phyloP scores from a whole-genome alignment of 306 rosid genomes.

The Cicer arietinum region DNA sequence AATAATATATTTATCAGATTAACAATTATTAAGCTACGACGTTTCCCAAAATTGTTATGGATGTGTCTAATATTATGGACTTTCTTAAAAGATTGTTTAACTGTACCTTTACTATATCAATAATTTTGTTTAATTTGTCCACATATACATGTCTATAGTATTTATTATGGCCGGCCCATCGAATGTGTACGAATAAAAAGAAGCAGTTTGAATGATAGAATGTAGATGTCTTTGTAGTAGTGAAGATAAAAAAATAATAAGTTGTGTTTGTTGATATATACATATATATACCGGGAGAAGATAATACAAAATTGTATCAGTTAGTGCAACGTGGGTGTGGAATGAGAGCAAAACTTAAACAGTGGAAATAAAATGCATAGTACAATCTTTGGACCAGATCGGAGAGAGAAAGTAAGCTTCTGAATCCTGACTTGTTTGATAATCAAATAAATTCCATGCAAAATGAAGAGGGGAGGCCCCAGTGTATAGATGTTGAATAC shows the following conservation, averaged over 20 bases:
- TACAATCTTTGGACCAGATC: conserved; percentile 46
- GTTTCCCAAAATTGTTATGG: no score
- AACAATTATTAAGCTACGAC: no score
- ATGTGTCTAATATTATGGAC: no score
- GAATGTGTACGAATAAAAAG: background rate
- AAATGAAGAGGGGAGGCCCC: conserved; percentile 43
- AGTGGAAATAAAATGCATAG: conserved; percentile 37
- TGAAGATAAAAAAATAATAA: background rate
- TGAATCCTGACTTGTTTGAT: conserved; percentile 29
- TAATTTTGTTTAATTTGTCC: no score
- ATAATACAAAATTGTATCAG: conserved; percentile 23
- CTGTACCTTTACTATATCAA: no score
- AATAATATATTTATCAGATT: no score
- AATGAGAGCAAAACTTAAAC: conserved; percentile 32
- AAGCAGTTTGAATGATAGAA: conserved; percentile 3
- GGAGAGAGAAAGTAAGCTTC: conserved; percentile 30
- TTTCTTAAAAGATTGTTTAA: no score
- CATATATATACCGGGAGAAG: conserved; percentile 28
- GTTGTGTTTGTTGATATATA: background rate
- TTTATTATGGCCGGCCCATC: no score
- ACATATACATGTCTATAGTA: no score
- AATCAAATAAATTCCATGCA: conserved; percentile 27
- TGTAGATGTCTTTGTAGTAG: background rate
- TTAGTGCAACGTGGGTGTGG: background rate
- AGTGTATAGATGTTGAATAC: conserved; percentile 45